Percentiles rank a stretch among this genome's conserved stretches.
phyloP scores from a whole-genome alignment of 345 rosid species.

The Psidium friedrichsthalianum region DNA sequence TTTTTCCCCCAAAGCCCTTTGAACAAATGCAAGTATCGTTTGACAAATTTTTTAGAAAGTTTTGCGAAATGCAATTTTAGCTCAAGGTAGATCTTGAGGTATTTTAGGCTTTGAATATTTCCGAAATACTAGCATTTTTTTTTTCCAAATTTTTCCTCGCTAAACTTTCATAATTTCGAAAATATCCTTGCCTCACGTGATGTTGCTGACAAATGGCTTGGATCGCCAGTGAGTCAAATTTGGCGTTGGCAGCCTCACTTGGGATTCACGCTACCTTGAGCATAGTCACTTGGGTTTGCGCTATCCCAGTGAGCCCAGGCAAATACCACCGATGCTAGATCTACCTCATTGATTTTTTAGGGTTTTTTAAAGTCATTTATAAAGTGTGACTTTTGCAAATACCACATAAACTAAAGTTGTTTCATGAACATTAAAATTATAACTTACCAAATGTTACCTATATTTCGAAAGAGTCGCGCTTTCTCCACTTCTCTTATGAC shows the following conservation, averaged over 20 bases:
- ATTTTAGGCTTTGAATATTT: background rate
- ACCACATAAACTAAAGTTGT: background rate
- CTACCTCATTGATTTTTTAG: background rate
- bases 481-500: no score
- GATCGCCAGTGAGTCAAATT: background rate
- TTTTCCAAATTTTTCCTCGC: background rate
- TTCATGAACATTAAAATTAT: background rate
- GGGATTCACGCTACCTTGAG: background rate
- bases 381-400: background rate
- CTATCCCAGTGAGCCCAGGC: background rate
- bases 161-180: background rate
- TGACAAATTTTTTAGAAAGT: background rate
- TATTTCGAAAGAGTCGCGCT: no score
- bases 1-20: background rate
- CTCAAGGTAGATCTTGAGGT: background rate
- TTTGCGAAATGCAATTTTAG: background rate
- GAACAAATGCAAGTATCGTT: background rate
- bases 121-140: no score
- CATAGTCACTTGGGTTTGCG: no score
- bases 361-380: background rate
- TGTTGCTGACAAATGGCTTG: no score
- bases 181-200: background rate
- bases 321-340: background rate
- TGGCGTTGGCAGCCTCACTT: background rate
- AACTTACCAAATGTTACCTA: background rate